Percentiles rank a stretch among this genome's conserved stretches.
phyloP scores from a whole-genome alignment of 768 basidiomycete species.

The Kwoniella newhampshirensis region DNA sequence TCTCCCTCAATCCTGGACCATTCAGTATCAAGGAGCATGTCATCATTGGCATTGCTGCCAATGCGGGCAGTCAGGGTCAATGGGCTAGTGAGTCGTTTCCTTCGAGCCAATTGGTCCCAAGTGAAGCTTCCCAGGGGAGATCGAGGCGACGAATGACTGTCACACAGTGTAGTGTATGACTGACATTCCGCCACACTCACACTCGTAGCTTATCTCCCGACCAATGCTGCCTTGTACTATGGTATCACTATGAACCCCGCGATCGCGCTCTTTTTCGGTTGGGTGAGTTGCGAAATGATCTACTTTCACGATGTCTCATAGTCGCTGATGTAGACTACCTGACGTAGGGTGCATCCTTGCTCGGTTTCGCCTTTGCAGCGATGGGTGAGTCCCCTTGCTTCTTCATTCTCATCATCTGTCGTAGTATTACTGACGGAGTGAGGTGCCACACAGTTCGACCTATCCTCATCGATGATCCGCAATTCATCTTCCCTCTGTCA shows the following conservation, averaged over 20 bases:
- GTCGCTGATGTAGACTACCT: background rate
- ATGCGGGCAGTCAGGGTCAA: slow-evolving; percentile 14
- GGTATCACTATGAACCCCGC: slow-evolving; percentile 20
- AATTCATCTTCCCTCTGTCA: slow-evolving; percentile 19
- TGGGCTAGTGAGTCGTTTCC: slow-evolving; percentile 5
- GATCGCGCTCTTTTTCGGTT: slow-evolving; percentile 17
- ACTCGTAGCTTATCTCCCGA: slow-evolving; percentile 5
- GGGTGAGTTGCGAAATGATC: slow-evolving; percentile 8
- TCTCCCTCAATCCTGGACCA: slow-evolving; percentile 4
- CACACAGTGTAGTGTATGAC: too few species aligned
- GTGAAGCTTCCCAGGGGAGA: too few species aligned
- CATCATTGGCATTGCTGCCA: slow-evolving; percentile 14
- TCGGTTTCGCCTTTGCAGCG: slow-evolving; percentile 16
- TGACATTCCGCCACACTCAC: background rate
- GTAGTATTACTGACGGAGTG: too few species aligned
- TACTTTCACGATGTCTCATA: too few species aligned
- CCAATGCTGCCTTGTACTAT: slow-evolving; percentile 20
- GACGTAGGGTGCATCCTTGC: slow-evolving; percentile 5
- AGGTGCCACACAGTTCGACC: slow-evolving; percentile 11
- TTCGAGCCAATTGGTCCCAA: background rate
- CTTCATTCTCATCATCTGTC: background rate
- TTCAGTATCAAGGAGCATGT: slow-evolving; percentile 8
- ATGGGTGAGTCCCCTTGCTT: slow-evolving; percentile 7
- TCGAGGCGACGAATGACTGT: too few species aligned
- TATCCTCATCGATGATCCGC: slow-evolving; percentile 17